A percentile compares a stretch with the other conserved stretches of the same genome.
Evolutionary conservation across 345 rosid genomes (phyloP).

Genomic region (Alliaria petiolata): DNA sequence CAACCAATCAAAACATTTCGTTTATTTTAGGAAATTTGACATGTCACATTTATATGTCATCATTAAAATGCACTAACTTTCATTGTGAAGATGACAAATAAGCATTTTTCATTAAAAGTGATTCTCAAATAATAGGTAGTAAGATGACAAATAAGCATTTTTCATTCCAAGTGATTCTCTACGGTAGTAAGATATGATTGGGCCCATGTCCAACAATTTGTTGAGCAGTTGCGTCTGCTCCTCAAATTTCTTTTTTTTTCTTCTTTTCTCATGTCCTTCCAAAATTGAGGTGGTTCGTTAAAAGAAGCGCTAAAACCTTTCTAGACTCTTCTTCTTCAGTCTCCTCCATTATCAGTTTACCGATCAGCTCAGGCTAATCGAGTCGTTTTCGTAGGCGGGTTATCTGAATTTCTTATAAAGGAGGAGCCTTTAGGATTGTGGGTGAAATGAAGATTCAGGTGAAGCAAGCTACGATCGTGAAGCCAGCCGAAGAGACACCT

Average conservation of each 20-base stretch:
- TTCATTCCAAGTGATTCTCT: no score
- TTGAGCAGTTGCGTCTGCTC: neutral
- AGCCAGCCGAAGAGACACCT: slow-evolving; percentile 33
- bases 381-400: neutral
- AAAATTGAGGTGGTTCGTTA: neutral
- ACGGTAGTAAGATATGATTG: no score
- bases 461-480: slow-evolving; percentile 31
- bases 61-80: no score
- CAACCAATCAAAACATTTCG: no score
- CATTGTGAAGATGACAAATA: no score
- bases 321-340: neutral
- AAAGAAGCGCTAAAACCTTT: neutral
- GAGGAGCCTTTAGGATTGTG: neutral
- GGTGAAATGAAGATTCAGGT: slow-evolving; percentile 29
- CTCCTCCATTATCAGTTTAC: neutral
- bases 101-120: no score
- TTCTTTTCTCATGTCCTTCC: neutral
- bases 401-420: no score
- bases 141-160: no score
- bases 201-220: neutral
- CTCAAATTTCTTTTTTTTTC: neutral
- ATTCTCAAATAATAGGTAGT: no score
- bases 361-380: slow-evolving; percentile 29
- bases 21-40: no score
- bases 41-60: no score